Percentiles rank a stretch among this genome's conserved stretches.
Evolutionary conservation across 1,284 basidiomycete species (phyloP).

Genomic region (Pseudozyma sp.): DNA sequence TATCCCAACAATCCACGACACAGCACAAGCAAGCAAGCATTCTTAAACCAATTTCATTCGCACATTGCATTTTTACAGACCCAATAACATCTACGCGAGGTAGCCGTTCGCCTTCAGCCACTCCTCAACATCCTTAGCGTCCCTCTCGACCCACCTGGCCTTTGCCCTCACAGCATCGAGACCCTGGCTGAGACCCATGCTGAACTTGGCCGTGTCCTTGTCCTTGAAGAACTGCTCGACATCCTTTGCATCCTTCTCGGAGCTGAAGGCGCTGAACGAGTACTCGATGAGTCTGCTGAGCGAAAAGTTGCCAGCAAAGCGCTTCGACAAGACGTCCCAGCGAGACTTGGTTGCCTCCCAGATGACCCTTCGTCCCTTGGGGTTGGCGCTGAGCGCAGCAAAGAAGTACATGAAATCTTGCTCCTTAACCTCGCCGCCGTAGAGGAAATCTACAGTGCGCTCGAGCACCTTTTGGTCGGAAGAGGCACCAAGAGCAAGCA

Average conservation of each 20-base stretch:
- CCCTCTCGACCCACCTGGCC: constrained; percentile 75
- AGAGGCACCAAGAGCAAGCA: constrained; percentile 66
- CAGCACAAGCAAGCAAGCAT: no score
- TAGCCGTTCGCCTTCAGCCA: constrained; percentile 72
- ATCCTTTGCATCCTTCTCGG: constrained; percentile 77
- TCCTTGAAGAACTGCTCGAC: constrained; percentile 75
- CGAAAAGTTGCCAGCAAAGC: constrained; percentile 72
- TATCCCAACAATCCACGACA: no score
- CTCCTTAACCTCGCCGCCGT: constrained; percentile 68
- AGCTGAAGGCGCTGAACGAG: constrained; percentile 76
- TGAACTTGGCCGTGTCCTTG: constrained; percentile 70
- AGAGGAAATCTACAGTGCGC: constrained; percentile 66
- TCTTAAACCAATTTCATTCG: no score
- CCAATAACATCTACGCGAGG: constrained; percentile 26
- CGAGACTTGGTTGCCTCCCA: constrained; percentile 68
- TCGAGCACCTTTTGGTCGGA: constrained; percentile 61
- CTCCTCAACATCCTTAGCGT: constrained; percentile 73
- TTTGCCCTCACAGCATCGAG: constrained; percentile 77
- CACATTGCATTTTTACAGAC: no score
- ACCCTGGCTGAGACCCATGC: constrained; percentile 76
- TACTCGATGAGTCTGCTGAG: constrained; percentile 70
- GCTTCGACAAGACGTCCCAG: constrained; percentile 71
- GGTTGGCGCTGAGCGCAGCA: constrained; percentile 63
- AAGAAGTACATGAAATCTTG: constrained; percentile 69
- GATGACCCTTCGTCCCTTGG: constrained; percentile 61